Evolutionary conservation across 1,139 yeast genomes (phyloP), one percentile per base, ranked within the genome.

Genomic region (Geotrichum restrictum): DNA sequence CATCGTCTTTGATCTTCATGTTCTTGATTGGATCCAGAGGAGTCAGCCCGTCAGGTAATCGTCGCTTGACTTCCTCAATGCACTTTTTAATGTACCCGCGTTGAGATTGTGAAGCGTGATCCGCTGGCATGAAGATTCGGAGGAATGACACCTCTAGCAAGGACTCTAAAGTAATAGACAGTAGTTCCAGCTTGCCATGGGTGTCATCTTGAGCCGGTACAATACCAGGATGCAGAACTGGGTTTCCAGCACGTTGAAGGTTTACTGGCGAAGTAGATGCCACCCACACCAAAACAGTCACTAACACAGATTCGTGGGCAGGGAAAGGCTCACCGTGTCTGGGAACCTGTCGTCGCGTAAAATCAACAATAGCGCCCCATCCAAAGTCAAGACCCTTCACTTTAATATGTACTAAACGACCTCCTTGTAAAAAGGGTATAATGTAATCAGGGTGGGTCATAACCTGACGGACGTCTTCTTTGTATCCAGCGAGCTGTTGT

Each of bases 381-480:
- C 96, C 97, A 66, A 89, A 94, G 59, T 89, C 87, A 3, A 65
- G 57, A 14, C 58, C 70, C 16, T 67, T 79, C 40, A 82, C 73
- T 54, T 77, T 77, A 18, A 94, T 80, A 61, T 83, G 82, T 44
- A 91, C 73, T 54, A 94, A 77, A 69, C 98, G 80, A 37, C 99
- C 99, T 27, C 88, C 82, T 69, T 89, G 95, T 62, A 94, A 73
- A 67, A 85, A 94, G 32, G 88, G 87, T 53, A 91, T 74, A 29
- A 84, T 77, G 66, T 91, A 83, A 8, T 94, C 86, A 1, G 99
- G 99, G 66, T 93, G 97, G 1, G 96, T 85, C n/a, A 91, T 79
- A 22, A 93, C 85, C 59, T 83, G 83, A 53, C 88, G 78, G 55
- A 86, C 80, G 66, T 94, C 98, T n/a, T 79, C 78, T 53, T 81